phyloP scores from a whole-genome alignment of 2,329 filamentous ascomycete species.

The Monosporascus sp. region DNA sequence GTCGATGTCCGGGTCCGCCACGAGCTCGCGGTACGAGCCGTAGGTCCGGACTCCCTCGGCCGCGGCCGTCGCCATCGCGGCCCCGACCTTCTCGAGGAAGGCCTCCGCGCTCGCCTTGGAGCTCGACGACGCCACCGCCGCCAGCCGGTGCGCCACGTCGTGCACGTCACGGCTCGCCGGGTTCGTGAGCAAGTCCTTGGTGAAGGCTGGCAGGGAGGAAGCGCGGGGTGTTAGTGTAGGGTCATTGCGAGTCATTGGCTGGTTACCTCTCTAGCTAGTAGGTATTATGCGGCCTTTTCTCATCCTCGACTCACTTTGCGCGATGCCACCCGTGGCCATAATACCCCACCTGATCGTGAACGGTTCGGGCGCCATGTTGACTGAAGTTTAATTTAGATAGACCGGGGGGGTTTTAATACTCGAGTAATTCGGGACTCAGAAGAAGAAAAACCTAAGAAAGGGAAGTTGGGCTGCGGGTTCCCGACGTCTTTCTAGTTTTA shows the following conservation, averaged over 20 bases:
- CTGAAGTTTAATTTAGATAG: constrained; percentile 1
- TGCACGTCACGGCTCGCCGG: constrained; percentile 62
- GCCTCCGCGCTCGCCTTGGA: constrained; percentile 62
- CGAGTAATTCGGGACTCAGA: no score
- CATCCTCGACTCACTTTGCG: constrained; percentile 41
- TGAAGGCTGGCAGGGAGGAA: constrained; percentile 46
- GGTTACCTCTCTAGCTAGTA: background rate
- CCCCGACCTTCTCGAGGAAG: constrained; percentile 67
- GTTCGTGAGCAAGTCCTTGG: constrained; percentile 72
- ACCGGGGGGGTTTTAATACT: no score
- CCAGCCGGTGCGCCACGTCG: constrained; percentile 71
- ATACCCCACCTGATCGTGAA: constrained; percentile 54
- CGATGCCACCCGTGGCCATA: constrained; percentile 55
- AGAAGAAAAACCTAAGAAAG: no score
- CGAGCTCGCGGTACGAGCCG: constrained; percentile 76
- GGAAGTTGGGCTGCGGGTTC: no score
- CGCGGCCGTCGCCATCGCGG: constrained; percentile 20
- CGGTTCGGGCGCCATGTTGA: constrained; percentile 35
- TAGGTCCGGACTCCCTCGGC: constrained; percentile 65
- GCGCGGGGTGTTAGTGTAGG: constrained; percentile 1
- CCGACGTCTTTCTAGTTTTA: no score
- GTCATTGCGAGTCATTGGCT: background rate
- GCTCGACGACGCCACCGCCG: constrained; percentile 74
- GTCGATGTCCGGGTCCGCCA: constrained; percentile 71
- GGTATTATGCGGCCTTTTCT: background rate